These are phyloP conservation scores for Salvia sclarea DNA, from an alignment of 305 asterid genomes.

Conservation along the genomic window DNA sequence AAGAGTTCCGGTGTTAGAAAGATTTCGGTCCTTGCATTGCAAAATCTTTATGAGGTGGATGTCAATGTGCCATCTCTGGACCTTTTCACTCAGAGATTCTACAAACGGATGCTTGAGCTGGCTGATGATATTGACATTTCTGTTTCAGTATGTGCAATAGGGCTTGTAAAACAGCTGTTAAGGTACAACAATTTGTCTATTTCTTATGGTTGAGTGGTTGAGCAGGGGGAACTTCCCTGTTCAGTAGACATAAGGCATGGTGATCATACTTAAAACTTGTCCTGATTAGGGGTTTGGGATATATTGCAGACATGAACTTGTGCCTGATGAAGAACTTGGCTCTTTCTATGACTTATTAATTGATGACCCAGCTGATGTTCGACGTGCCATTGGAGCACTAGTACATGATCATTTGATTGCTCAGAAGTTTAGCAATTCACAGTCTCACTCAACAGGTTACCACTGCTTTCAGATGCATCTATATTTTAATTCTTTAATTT, in stretches of 20 bases:
- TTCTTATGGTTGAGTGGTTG: too few species aligned
- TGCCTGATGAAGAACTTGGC: slow-evolving; percentile 96
- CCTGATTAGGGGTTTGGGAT: slow-evolving; percentile 32
- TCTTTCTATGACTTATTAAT: slow-evolving; percentile 88
- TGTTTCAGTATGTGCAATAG: slow-evolving; percentile 97
- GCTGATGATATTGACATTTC: slow-evolving; percentile 97
- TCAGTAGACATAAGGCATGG: slow-evolving; percentile 23
- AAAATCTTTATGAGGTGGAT: slow-evolving; percentile 89
- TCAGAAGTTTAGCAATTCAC: slow-evolving; percentile 80
- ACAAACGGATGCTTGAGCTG: slow-evolving; percentile 89
- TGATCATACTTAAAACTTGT: slow-evolving; percentile 26
- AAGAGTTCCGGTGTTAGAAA: slow-evolving; percentile 96
- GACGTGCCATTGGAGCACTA: slow-evolving; percentile 91
- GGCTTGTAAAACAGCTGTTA: slow-evolving; percentile 89
- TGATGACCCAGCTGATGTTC: slow-evolving; percentile 93
- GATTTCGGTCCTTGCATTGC: slow-evolving; percentile 87
- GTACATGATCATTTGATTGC: slow-evolving; percentile 97
- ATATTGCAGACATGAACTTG: slow-evolving; percentile 84
- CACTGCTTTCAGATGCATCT: slow-evolving; percentile 30
- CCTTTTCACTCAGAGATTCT: slow-evolving; percentile 92
- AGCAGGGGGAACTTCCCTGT: not conserved
- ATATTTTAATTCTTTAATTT: not conserved
- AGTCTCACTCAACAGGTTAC: slow-evolving; percentile 75
- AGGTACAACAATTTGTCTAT: slow-evolving; percentile 50
- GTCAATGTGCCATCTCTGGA: slow-evolving; percentile 94